A percentile compares a stretch with the other conserved stretches of the same genome.
phyloP scores from a whole-genome alignment of 208 protist genomes.

The Trypanosoma scelopori region DNA sequence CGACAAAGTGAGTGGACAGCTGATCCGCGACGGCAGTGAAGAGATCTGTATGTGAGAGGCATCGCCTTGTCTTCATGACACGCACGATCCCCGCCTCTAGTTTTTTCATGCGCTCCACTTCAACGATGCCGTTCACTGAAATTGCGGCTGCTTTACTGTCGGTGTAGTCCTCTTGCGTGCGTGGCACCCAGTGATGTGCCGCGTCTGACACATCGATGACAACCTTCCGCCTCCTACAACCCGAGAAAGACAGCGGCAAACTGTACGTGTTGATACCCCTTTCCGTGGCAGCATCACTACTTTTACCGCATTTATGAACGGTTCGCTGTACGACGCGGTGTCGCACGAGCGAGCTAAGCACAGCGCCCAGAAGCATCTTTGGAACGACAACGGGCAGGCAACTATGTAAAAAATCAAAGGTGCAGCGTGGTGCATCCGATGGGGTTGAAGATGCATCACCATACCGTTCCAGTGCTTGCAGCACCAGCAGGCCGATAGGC shows the following conservation, averaged over 20 bases:
- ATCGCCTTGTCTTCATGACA: slow-evolving; percentile 45
- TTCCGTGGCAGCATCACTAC: not conserved
- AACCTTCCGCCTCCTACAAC: slow-evolving; percentile 36
- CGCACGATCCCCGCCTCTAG: slow-evolving; percentile 58
- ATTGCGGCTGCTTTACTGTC: slow-evolving; percentile 11
- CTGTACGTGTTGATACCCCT: slow-evolving; percentile 40
- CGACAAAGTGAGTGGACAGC: slow-evolving; percentile 28
- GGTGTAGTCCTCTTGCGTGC: slow-evolving; percentile 19
- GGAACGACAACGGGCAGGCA: slow-evolving; percentile 42
- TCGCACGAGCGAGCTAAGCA: slow-evolving; percentile 54
- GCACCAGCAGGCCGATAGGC: slow-evolving; percentile 49
- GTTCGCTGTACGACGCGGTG: slow-evolving; percentile 51
- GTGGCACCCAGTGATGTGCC: slow-evolving; percentile 36
- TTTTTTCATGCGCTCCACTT: slow-evolving; percentile 37
- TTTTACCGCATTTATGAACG: slow-evolving; percentile 5
- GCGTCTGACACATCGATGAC: slow-evolving; percentile 42
- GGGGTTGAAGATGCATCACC: slow-evolving; percentile 2
- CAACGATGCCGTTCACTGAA: slow-evolving; percentile 12
- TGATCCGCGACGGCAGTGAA: slow-evolving; percentile 25
- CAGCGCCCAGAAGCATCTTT: slow-evolving; percentile 45
- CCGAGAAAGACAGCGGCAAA: slow-evolving; percentile 32
- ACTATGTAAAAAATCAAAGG: slow-evolving; percentile 49
- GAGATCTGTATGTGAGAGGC: slow-evolving; percentile 43
- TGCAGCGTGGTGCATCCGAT: slow-evolving; percentile 7
- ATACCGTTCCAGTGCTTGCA: slow-evolving; percentile 51